Evolutionary conservation across 2,329 filamentous ascomycete species (phyloP), one percentile per base, ranked within the genome.

Genomic region (Pseudocercospora fuligena): DNA sequence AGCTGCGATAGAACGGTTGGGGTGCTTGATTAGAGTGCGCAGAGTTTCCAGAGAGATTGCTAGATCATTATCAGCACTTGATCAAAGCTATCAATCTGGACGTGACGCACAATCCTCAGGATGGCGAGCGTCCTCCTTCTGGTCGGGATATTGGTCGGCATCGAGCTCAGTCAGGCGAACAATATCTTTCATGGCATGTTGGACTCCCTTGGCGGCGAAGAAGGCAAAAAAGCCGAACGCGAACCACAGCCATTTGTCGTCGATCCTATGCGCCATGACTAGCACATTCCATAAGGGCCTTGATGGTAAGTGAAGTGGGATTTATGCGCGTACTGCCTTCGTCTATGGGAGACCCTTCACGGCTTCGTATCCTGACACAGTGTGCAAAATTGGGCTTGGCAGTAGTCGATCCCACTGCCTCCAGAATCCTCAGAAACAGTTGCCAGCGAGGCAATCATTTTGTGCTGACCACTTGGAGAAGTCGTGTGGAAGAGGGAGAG

Each of bases 91-190:
- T 47, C 14, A 40, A 23, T 21, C 11, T 9, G 51, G 29, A 25
- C 27, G 5, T n/a, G 33, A 63, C 47, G 6, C 53, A 71, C 64
- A 59, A 51, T 74, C 70, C 69, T 74, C 73, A 5, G 74, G 66
- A 51, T 62, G 66, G 31, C 72, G 86, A 74, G 93, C 90, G 74
- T 93, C 90, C 1, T 90, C 92, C 25, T 90, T 88, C 76, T 93
- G 89, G 14, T 88, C 91, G 70, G 92, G 91, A 76, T 92, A 91
- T 71, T 90, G 87, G 60, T 90, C 87, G 76, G 88, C 88, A 56
- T 73, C 69, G 74, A 95, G 87, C 77, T 89, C 85, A 69, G 90
- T 90, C 61, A 89, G 83, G 72, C 88, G 83, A 70, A 88, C 85
- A 71, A 90, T 87, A 63, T 85, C 80, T 65, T 82, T 81, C 53